A percentile compares a stretch with the other conserved stretches of the same genome.
Evolutionary conservation across 352 stramenopile species (phyloP).

Genomic region (Phytophthora pini): DNA sequence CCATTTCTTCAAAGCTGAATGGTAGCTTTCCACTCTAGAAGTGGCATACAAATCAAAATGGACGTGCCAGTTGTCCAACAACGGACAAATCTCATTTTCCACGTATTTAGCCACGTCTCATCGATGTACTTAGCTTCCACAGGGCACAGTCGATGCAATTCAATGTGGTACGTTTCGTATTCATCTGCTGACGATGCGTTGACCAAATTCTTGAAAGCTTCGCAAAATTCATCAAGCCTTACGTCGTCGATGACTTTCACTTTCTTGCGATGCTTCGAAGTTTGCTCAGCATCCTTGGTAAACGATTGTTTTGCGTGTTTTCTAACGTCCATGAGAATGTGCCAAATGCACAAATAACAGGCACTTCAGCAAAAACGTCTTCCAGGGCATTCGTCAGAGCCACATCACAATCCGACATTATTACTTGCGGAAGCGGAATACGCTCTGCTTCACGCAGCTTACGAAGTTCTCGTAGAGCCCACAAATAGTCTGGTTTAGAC

Average conservation of each 20-base stretch:
- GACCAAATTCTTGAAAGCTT: not conserved
- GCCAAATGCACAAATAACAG: slow-evolving; percentile 5
- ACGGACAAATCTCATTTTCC: slow-evolving; percentile 5
- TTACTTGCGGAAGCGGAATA: not conserved
- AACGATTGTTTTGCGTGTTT: not conserved
- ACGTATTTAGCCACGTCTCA: not conserved
- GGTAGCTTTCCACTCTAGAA: not conserved
- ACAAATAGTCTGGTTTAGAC: not conserved
- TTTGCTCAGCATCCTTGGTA: not conserved
- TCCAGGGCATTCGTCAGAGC: not conserved
- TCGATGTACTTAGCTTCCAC: not conserved
- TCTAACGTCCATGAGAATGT: not conserved
- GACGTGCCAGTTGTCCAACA: slow-evolving; percentile 3
- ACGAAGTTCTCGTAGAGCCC: not conserved
- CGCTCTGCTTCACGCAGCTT: not conserved
- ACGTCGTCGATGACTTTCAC: not conserved
- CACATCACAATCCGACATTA: not conserved
- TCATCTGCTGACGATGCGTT: not conserved
- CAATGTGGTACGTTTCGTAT: not conserved
- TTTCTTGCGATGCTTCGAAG: not conserved
- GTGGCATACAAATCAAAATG: not conserved
- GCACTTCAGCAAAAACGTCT: not conserved
- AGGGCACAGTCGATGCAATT: not conserved
- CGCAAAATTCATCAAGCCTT: not conserved
- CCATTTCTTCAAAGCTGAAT: not conserved